phyloP scores from a whole-genome alignment of 306 rosid genomes.

The Cucurbita pepo region DNA sequence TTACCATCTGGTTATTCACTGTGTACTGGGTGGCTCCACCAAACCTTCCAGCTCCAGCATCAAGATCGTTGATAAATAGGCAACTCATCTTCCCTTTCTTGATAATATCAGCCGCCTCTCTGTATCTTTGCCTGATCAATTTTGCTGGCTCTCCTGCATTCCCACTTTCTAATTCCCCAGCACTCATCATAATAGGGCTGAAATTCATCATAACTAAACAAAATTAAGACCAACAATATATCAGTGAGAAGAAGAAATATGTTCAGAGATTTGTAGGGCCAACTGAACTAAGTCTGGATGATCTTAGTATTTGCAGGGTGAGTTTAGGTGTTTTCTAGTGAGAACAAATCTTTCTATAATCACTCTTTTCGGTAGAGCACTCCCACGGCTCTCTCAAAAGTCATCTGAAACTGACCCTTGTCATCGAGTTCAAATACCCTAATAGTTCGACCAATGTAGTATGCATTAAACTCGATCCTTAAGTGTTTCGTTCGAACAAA shows the following conservation, averaged over 20 bases:
- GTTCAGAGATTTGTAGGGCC: not conserved
- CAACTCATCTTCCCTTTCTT: constrained; percentile 41
- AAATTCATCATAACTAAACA: constrained; percentile 2
- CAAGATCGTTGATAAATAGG: constrained; percentile 45
- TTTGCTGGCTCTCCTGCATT: constrained; percentile 94
- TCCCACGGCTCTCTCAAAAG: no score
- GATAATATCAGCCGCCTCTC: constrained; percentile 66
- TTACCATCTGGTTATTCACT: constrained; percentile 52
- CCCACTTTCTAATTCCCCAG: constrained; percentile 91
- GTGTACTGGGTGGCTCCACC: constrained; percentile 53
- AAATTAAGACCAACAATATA: not conserved
- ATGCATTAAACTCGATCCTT: no score
- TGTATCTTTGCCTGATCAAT: constrained; percentile 71
- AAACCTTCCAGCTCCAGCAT: constrained; percentile 45
- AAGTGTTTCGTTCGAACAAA: no score
- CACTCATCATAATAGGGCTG: constrained; percentile 91
- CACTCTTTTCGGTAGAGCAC: not conserved
- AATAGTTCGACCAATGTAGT: not conserved
- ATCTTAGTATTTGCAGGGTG: not conserved
- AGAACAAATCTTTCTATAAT: not conserved
- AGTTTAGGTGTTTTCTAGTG: not conserved
- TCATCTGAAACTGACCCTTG: no score
- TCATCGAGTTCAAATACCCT: no score
- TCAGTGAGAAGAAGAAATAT: not conserved
- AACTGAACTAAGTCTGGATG: not conserved